Percentiles rank a stretch among this genome's conserved stretches.
Conservation (phyloP, 352 stramenopile genomes). For the Globisporangium recalcitrans region DNA sequence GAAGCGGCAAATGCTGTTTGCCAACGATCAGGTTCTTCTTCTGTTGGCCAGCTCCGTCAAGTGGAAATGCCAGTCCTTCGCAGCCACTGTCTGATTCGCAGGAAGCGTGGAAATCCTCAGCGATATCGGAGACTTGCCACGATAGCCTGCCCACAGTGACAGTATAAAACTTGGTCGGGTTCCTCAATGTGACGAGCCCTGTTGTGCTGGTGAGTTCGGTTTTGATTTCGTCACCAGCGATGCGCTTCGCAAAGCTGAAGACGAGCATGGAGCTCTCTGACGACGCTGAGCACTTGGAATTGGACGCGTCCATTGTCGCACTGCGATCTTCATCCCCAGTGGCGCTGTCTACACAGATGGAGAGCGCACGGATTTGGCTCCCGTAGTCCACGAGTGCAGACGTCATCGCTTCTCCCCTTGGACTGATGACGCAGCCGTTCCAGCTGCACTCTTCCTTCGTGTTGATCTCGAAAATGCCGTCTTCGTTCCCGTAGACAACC, state of each 20-base stretch:
- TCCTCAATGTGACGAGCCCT: slow-evolving; percentile 31
- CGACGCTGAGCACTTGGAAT: slow-evolving; percentile 18
- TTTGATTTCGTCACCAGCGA: slow-evolving; percentile 37
- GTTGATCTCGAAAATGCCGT: slow-evolving; percentile 45
- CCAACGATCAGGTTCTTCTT: slow-evolving; percentile 26
- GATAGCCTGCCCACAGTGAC: slow-evolving; percentile 40
- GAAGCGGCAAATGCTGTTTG: slow-evolving; percentile 24
- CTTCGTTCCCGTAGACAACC: slow-evolving; percentile 13
- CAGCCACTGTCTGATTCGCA: slow-evolving; percentile 23
- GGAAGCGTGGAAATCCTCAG: slow-evolving; percentile 21
- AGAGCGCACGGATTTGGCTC: slow-evolving; percentile 40
- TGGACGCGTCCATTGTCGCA: slow-evolving; percentile 26
- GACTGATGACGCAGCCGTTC: slow-evolving; percentile 40
- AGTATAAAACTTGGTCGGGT: slow-evolving; percentile 39
- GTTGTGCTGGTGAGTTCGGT: slow-evolving; percentile 10
- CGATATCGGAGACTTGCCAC: slow-evolving; percentile 33
- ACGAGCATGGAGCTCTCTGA: slow-evolving; percentile 40
- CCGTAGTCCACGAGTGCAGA: slow-evolving; percentile 33
- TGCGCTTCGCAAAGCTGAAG: slow-evolving; percentile 51
- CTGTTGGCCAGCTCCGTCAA: slow-evolving; percentile 12
- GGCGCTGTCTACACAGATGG: slow-evolving; percentile 31
- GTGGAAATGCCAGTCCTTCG: slow-evolving; percentile 20
- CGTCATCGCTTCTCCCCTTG: slow-evolving; percentile 24
- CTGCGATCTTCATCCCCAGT: slow-evolving; percentile 28
- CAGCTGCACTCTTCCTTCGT: slow-evolving; percentile 50